Conservation (phyloP, 306 rosid genomes). For the Vigna unguiculata region DNA sequence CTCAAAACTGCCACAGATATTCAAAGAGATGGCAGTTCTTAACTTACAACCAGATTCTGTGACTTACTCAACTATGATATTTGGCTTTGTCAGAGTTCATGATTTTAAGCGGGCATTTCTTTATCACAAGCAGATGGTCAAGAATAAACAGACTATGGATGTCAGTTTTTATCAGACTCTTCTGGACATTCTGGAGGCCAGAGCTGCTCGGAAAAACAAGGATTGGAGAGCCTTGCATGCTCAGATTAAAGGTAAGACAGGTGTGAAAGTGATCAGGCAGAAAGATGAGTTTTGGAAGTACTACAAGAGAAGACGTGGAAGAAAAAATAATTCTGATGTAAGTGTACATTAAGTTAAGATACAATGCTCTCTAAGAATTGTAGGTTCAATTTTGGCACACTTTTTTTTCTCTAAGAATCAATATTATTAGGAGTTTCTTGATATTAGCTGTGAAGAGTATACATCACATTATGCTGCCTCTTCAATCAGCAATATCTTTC, state of each 20-base stretch:
- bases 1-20: slow-evolving; percentile 75
- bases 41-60: slow-evolving; percentile 82
- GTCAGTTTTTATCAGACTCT: slow-evolving; percentile 69
- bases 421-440: slow-evolving; percentile 27
- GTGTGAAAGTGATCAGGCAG: slow-evolving; percentile 66
- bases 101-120: slow-evolving; percentile 76
- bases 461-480: not conserved
- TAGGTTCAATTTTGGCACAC: slow-evolving; percentile 33
- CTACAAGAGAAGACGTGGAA: slow-evolving; percentile 57
- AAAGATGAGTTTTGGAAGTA: slow-evolving; percentile 94
- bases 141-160: slow-evolving; percentile 74
- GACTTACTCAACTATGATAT: slow-evolving; percentile 86
- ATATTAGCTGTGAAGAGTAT: slow-evolving; percentile 24
- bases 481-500: not conserved
- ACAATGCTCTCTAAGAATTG: slow-evolving; percentile 24
- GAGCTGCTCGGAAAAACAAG: slow-evolving; percentile 69
- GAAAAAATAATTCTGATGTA: slow-evolving; percentile 40
- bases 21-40: slow-evolving; percentile 77
- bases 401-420: not conserved
- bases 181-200: slow-evolving; percentile 68
- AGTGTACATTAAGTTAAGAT: slow-evolving; percentile 13
- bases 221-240: slow-evolving; percentile 75
- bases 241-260: slow-evolving; percentile 62
- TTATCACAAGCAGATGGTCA: slow-evolving; percentile 84
- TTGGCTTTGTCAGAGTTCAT: slow-evolving; percentile 72